A percentile compares a stretch with the other conserved stretches of the same genome.
These are phyloP conservation scores for Tulasnella sp. DNA, from an alignment of 768 basidiomycete species.

Conservation along the genomic window DNA sequence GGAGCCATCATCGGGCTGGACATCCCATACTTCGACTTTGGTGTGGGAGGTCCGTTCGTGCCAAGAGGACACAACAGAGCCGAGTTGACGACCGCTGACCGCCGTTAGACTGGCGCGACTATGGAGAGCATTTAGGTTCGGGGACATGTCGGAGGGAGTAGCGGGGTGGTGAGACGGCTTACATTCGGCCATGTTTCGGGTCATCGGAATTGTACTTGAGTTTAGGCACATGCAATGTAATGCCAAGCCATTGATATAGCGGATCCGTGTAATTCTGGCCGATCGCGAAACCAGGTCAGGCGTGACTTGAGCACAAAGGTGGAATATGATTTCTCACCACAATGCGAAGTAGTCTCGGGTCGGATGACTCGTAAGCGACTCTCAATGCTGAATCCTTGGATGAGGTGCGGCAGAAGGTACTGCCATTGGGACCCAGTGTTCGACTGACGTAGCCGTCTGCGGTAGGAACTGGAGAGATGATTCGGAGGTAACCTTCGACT, in stretches of 20 bases:
- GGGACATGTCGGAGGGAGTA: not conserved
- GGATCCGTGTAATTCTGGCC: not conserved
- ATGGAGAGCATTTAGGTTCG: not conserved
- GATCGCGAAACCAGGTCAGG: not conserved
- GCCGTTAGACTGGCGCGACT: not conserved
- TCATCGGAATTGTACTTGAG: not conserved
- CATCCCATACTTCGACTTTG: not conserved
- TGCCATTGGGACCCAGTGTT: not conserved
- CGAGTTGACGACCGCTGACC: not conserved
- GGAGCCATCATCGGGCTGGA: not conserved
- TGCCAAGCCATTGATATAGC: not conserved
- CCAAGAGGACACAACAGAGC: not conserved
- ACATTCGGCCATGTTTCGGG: not conserved
- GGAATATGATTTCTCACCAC: not conserved
- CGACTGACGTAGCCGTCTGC: not conserved
- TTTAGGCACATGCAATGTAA: not conserved
- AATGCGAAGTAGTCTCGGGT: not conserved
- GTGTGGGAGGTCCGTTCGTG: not conserved
- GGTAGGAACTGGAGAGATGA: not conserved
- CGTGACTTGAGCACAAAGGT: not conserved
- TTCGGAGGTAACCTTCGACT: not conserved
- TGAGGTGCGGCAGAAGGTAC: not conserved
- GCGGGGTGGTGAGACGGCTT: not conserved
- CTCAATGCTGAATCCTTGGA: not conserved
- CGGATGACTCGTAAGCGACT: not conserved